Base-by-base conservation (phyloP, 805 yeast species). In the Starmerella stigmatis region DNA sequence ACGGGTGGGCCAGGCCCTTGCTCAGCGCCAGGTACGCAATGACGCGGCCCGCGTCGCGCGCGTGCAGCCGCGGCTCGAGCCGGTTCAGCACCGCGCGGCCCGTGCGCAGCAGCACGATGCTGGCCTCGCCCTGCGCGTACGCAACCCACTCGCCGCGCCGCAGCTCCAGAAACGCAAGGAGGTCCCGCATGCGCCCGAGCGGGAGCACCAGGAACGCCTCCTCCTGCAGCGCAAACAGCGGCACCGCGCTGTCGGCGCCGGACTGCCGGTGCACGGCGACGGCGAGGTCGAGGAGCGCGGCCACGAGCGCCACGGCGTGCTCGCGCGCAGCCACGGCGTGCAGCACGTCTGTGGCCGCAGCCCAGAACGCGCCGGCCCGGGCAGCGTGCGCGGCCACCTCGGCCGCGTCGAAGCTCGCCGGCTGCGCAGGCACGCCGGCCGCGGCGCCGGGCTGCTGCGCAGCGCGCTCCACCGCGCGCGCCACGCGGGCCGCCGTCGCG, bases 1-100 rank as follows among this genome's bases (percentile, higher is more conserved):
- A 44, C n/a, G 53, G 34, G 19, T 51, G 54, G 5, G 44, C 46
- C 13, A 49, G 41, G 2, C 54, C 54, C 27, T 49, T 49, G 10
- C 23, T 13, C 9, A 40, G 34, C 6, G 53, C 53, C 13, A 46
- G 43, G 7, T 46, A 22, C 23, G 38, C 27, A 12, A 49, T 27
- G 7, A 46, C 43, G 7, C 41, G 43, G 16, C 49, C 49, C 8
- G 36, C 11, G 25, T 17, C 41, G 13, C 23, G 16, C 12, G 30
- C 19, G 13, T 47, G 26, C 19, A 40, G 31, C 15, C 13, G 27
- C 8, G 49, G 41, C n/a, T 50, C 37, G 2, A 52, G 41, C 15
- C 52, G 30, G 7, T 35, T 31, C 2, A 44, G 27, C 17, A 46
- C 12, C 3, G 32, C 11, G 13, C 44, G 45, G 16, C 44, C 28